Percentiles rank a stretch among this genome's conserved stretches.
These are phyloP conservation scores for Clohesyomyces aquaticus DNA, from an alignment of 495 filamentous ascomycete genomes.

Conservation along the genomic window DNA sequence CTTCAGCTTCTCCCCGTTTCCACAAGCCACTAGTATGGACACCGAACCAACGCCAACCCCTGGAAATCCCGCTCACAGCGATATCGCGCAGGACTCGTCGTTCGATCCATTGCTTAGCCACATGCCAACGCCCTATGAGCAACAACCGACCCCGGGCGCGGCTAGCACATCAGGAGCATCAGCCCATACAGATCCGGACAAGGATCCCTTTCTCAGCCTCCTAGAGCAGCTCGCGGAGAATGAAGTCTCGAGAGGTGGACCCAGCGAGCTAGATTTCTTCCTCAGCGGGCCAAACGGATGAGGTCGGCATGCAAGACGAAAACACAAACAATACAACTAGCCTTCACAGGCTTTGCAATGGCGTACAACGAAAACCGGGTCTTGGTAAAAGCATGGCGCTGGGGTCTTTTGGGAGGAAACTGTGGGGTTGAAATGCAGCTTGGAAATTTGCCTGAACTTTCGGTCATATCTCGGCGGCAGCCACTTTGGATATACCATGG, in stretches of 20 bases:
- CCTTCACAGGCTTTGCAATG: not conserved
- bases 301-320: not conserved
- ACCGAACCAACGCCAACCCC: conserved; percentile 13
- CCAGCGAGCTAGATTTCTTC: conserved; percentile 75
- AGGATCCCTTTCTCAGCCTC: conserved; percentile 77
- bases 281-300: conserved; percentile 48
- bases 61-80: not conserved
- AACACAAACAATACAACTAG: not conserved
- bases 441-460: not conserved
- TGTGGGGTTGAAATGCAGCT: no score
- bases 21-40: conserved; percentile 23
- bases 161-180: conserved; percentile 40
- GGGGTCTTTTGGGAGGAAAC: not conserved
- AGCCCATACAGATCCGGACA: conserved; percentile 55
- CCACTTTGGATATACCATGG: no score
- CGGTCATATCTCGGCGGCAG: no score
- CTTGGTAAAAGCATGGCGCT: not conserved
- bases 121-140: conserved; percentile 43
- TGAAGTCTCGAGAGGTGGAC: conserved; percentile 60
- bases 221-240: conserved; percentile 82
- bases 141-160: conserved; percentile 45
- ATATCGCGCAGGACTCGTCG: not conserved
- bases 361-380: not conserved
- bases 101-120: conserved; percentile 66
- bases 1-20: conserved; percentile 50